Evolutionary conservation across 1,284 basidiomycete genomes (phyloP).

Genomic region (Leccinum fallax): DNA sequence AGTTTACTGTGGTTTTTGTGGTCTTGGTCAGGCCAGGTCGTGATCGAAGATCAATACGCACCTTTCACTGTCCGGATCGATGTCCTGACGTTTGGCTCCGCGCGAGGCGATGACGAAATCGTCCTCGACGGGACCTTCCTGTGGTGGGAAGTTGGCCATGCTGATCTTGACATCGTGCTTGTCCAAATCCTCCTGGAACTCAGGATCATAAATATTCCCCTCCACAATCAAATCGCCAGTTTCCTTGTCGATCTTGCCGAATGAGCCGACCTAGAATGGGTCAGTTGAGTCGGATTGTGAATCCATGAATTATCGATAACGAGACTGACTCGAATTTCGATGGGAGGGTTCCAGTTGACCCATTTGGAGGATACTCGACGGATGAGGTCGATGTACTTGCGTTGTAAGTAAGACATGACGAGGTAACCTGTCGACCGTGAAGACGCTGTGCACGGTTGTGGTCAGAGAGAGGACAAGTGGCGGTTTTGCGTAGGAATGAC

Average conservation of each 20-base stretch:
- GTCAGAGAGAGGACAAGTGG: neutral
- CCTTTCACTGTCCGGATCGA: conserved; percentile 7
- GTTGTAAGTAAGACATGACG: conserved; percentile 17
- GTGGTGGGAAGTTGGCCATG: conserved; percentile 21
- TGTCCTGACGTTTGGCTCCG: conserved; percentile 8
- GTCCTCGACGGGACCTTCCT: conserved; percentile 20
- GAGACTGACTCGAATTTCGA: conserved; percentile 21
- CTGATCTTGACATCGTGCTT: conserved; percentile 13
- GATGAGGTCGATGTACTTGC: conserved; percentile 35
- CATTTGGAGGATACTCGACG: conserved; percentile 25
- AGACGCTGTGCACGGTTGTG: neutral
- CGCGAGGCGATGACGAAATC: conserved; percentile 26
- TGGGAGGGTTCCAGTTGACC: conserved; percentile 32
- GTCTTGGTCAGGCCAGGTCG: neutral
- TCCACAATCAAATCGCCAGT: conserved; percentile 24
- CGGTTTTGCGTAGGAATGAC: neutral
- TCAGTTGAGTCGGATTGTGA: neutral
- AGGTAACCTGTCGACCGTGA: neutral
- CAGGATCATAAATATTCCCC: conserved; percentile 32
- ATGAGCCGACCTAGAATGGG: conserved; percentile 30
- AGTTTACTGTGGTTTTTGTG: conserved; percentile 6
- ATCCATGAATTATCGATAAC: neutral
- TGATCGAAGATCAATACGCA: conserved; percentile 5
- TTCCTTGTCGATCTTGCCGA: conserved; percentile 25
- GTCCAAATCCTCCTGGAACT: conserved; percentile 26